Evolutionary conservation across 2,329 filamentous ascomycete species (phyloP).

Genomic region (Pseudocercospora eumusae): DNA sequence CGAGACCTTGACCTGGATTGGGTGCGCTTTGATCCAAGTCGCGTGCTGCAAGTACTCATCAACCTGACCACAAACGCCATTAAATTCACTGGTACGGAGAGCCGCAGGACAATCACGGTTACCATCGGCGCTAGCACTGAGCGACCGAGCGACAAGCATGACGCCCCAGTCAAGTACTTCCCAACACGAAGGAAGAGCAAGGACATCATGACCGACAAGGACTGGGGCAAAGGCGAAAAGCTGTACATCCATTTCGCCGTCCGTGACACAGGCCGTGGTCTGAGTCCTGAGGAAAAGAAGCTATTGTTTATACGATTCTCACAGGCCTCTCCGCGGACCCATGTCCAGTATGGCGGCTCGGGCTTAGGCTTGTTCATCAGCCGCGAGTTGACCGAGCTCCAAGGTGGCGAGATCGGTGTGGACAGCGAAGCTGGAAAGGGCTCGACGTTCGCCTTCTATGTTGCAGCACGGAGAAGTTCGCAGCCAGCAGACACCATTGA

Average conservation of each 20-base stretch:
- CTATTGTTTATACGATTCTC: slow-evolving; percentile 77
- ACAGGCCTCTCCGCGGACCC: slow-evolving; percentile 73
- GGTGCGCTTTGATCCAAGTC: slow-evolving; percentile 70
- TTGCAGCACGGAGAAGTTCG: slow-evolving; percentile 63
- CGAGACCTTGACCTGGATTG: slow-evolving; percentile 61
- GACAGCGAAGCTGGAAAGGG: slow-evolving; percentile 66
- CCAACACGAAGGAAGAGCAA: slow-evolving; percentile 56
- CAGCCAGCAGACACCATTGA: slow-evolving; percentile 38
- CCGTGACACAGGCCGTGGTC: slow-evolving; percentile 68
- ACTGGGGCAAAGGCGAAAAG: slow-evolving; percentile 69
- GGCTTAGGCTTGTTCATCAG: slow-evolving; percentile 80
- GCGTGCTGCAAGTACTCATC: slow-evolving; percentile 76
- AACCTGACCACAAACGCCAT: slow-evolving; percentile 76
- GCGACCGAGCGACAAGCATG: slow-evolving; percentile 49
- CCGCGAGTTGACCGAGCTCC: slow-evolving; percentile 74
- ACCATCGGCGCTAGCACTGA: slow-evolving; percentile 64
- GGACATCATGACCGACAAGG: slow-evolving; percentile 53
- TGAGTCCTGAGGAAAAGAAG: slow-evolving; percentile 70
- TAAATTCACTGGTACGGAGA: slow-evolving; percentile 72
- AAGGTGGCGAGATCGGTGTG: slow-evolving; percentile 78
- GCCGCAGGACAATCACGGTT: slow-evolving; percentile 64
- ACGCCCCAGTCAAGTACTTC: slow-evolving; percentile 60
- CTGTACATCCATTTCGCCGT: slow-evolving; percentile 72
- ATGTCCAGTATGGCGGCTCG: slow-evolving; percentile 76
- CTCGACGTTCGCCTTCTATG: slow-evolving; percentile 75